Conservation (phyloP, 805 yeast genomes). For the Scheffersomyces amazonensis region DNA sequence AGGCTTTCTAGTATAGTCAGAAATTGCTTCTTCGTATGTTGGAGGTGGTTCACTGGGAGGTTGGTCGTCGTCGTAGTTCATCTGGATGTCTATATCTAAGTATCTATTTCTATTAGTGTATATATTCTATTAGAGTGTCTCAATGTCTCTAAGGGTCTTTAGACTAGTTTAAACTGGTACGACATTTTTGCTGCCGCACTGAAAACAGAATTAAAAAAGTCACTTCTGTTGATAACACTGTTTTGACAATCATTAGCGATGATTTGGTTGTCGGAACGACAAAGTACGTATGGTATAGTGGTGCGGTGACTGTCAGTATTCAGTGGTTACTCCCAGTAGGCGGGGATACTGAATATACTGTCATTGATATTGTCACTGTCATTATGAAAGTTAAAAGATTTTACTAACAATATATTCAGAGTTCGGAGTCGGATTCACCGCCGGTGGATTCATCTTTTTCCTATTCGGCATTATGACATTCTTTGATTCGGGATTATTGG, state of each 20-base stretch:
- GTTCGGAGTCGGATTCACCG: constrained; percentile 90
- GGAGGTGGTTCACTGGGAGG: constrained; percentile 36
- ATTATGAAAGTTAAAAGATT: too few relatives aligned
- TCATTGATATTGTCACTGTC: too few relatives aligned
- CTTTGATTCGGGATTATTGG: constrained; percentile 84
- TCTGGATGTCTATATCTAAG: background rate
- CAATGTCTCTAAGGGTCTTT: too few relatives aligned
- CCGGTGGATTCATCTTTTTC: constrained; percentile 77
- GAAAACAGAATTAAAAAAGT: too few relatives aligned
- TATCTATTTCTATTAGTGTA: background rate
- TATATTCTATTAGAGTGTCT: too few relatives aligned
- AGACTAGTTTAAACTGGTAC: too few relatives aligned
- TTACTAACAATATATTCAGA: constrained; percentile 40
- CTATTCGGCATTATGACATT: constrained; percentile 79
- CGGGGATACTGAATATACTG: too few relatives aligned
- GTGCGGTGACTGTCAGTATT: background rate
- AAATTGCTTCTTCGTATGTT: constrained; percentile 44
- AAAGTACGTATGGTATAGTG: constrained; percentile 60
- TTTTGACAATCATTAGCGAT: too few relatives aligned
- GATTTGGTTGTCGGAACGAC: constrained; percentile 77
- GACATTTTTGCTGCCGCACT: too few relatives aligned
- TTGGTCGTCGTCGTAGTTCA: constrained; percentile 5
- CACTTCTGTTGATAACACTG: too few relatives aligned
- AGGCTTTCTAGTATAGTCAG: constrained; percentile 2
- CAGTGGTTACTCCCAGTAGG: too few relatives aligned